phyloP scores from a whole-genome alignment of 1,284 basidiomycete species.

The Somion occarium region DNA sequence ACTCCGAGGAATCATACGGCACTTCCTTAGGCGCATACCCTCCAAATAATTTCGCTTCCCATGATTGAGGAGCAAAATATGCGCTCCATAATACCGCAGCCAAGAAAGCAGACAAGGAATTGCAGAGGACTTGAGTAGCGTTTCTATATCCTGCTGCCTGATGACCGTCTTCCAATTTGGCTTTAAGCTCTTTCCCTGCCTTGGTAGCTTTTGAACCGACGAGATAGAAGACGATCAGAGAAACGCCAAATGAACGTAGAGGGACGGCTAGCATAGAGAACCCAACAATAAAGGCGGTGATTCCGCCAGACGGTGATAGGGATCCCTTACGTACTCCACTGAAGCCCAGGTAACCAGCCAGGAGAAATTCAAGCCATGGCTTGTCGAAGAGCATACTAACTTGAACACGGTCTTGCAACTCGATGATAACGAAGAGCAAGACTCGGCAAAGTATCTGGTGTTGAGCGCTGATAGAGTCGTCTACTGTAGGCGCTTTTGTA shows the following conservation, averaged over 20 bases:
- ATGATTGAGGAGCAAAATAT: constrained; percentile 40
- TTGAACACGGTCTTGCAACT: too few relatives aligned
- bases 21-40: constrained; percentile 9
- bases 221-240: constrained; percentile 81
- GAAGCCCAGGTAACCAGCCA: constrained; percentile 39
- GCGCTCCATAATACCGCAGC: constrained; percentile 66
- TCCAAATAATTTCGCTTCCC: constrained; percentile 20
- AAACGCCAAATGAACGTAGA: constrained; percentile 62
- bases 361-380: constrained; percentile 20
- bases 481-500: too few relatives aligned
- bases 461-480: too few relatives aligned
- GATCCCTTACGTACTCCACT: constrained; percentile 57
- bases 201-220: constrained; percentile 83
- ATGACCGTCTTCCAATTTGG: constrained; percentile 74
- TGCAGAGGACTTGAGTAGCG: constrained; percentile 79
- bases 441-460: too few relatives aligned
- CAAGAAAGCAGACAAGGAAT: constrained; percentile 67
- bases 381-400: too few relatives aligned
- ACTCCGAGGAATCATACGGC: constrained; percentile 30
- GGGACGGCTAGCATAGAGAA: constrained; percentile 58
- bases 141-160: constrained; percentile 67
- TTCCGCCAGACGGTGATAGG: constrained; percentile 66
- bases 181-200: constrained; percentile 70
- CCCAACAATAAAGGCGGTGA: constrained; percentile 74
- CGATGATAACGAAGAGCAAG: too few relatives aligned